Conservation (phyloP, 331 rosid species). For the Malus hybrid region DNA sequence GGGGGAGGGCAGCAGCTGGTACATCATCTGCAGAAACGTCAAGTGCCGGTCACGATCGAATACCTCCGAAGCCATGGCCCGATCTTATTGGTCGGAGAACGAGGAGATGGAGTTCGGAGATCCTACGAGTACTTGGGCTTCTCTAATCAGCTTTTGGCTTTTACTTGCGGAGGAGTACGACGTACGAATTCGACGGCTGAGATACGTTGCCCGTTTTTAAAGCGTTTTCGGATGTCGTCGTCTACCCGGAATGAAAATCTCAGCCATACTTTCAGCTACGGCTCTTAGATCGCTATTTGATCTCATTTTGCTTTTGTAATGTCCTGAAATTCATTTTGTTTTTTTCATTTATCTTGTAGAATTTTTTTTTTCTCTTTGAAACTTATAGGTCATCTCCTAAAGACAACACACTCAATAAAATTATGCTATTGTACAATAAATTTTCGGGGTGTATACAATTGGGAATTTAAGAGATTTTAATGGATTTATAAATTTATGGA, state of each 20-base stretch:
- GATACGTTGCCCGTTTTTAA: background rate
- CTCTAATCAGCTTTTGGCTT: background rate
- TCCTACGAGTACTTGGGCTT: background rate
- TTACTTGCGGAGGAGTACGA: background rate
- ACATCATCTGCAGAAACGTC: slow-evolving; percentile 60
- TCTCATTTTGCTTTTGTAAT: background rate
- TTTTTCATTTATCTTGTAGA: too few species aligned
- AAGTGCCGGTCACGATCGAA: slow-evolving; percentile 64
- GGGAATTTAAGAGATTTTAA: too few species aligned
- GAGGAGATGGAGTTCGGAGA: background rate
- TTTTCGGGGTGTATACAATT: too few species aligned
- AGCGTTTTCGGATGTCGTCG: background rate
- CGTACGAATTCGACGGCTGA: background rate
- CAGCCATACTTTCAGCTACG: too few species aligned
- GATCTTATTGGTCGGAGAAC: background rate
- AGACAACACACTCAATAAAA: too few species aligned
- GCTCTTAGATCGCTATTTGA: too few species aligned
- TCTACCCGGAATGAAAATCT: background rate
- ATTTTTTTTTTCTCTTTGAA: too few species aligned
- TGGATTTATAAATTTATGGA: too few species aligned
- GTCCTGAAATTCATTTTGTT: too few species aligned
- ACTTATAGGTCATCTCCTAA: rapidly evolving
- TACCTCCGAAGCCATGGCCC: background rate
- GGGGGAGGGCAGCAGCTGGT: slow-evolving; percentile 49
- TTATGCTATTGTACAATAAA: too few species aligned